Base-by-base conservation (phyloP, 805 yeast genomes). In the Huiozyma naganishii region DNA sequence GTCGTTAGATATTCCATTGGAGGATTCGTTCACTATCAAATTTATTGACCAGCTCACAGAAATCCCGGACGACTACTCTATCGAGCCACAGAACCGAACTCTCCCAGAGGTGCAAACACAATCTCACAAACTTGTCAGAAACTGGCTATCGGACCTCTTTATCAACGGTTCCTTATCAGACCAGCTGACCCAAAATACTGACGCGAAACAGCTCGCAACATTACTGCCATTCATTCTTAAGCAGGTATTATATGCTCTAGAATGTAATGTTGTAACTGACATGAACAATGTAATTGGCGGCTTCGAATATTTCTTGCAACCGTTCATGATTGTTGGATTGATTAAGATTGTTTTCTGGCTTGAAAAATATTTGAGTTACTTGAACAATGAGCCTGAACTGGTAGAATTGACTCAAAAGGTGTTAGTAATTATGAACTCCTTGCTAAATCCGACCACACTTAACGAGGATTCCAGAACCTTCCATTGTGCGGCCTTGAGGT, bases 141-240 rank as follows among this genome's bases (percentile, higher is more conserved):
- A 77, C 27, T 90, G 97, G 97, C 74, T 83, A 39, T 66, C 73
- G 28, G 89, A 92, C 1, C 61, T 90, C 36, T 88, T 84, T 62
- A 89, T 86, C 48, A 79, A 84, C 30, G 81, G 80, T 34, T 95
- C 96, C 3, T 76, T 89, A 33, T 80, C 95, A 0, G 97, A 90
- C 61, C 89, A 83, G 37, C 64, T 88, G 47, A 76, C 89, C 55
- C 74, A 79, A 51, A 68, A 78, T 8, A 75, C 84, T 1, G 69
- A 80, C 6, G 73, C 82, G 12, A 75, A 76, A 50, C 89, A 85
- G 45, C 75, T 83, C 41, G 74, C 83, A 48, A 70, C 71, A 33
- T 62, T 89, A 32, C 73, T 88, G 13, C 92, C 96, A 1, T 69
- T 75, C 4, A 76, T 90, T 28, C 77, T 86, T 53, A 79, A 78